Evolutionary conservation across 2,329 filamentous ascomycete genomes (phyloP).

Genomic region (Pseudogymnoascus sp.): DNA sequence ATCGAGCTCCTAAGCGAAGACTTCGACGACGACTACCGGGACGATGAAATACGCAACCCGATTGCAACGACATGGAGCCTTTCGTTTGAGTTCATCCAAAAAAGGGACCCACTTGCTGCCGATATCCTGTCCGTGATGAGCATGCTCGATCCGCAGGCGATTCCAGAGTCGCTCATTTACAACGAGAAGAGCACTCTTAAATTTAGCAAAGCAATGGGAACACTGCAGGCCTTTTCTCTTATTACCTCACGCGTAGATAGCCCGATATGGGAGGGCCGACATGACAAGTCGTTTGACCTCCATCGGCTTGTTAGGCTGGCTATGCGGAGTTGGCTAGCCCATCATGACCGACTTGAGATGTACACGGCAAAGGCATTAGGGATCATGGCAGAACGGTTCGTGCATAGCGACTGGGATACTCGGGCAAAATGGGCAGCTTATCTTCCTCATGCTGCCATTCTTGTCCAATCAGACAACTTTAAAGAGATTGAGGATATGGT

Average conservation of each 20-base stretch:
- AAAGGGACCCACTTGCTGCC: slow-evolving; percentile 25
- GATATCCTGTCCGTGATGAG: slow-evolving; percentile 30
- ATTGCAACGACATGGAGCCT: slow-evolving; percentile 31
- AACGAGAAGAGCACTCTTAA: slow-evolving; percentile 12
- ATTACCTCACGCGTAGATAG: slow-evolving; percentile 17
- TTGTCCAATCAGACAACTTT: neutral
- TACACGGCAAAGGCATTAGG: neutral
- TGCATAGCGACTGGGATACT: neutral
- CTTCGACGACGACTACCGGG: slow-evolving; percentile 27
- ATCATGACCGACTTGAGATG: neutral
- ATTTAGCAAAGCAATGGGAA: slow-evolving; percentile 24
- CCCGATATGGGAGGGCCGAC: neutral
- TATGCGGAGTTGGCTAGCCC: slow-evolving; percentile 26
- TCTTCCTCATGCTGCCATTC: neutral
- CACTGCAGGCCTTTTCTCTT: slow-evolving; percentile 28
- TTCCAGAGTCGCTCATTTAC: slow-evolving; percentile 28
- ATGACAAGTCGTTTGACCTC: slow-evolving; percentile 21
- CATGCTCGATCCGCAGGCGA: slow-evolving; percentile 25
- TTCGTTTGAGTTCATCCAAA: slow-evolving; percentile 29
- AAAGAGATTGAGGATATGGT: neutral
- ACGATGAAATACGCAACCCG: slow-evolving; percentile 25
- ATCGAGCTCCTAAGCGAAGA: slow-evolving; percentile 26
- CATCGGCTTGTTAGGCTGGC: slow-evolving; percentile 30
- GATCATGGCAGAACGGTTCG: neutral
- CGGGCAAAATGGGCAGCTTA: neutral